These are phyloP conservation scores for Gymnopilus dilepis DNA, from an alignment of 768 basidiomycete genomes.

Conservation along the genomic window DNA sequence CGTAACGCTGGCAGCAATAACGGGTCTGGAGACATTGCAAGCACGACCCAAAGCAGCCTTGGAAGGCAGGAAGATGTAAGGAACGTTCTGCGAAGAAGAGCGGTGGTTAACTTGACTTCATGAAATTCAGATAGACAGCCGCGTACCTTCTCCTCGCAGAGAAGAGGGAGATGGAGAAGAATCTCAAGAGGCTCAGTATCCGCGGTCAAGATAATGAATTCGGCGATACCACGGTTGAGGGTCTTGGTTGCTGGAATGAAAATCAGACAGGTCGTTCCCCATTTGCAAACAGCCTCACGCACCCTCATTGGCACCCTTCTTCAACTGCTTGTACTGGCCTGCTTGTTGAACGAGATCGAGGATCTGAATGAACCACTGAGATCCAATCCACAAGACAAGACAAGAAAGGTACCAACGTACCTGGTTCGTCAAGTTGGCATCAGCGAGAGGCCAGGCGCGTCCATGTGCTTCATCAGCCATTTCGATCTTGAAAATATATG, in stretches of 20 bases:
- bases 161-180: slow-evolving; percentile 91
- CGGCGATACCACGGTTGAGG: slow-evolving; percentile 95
- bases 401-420: slow-evolving; percentile 47
- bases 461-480: slow-evolving; percentile 64
- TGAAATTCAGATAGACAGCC: background rate
- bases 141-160: slow-evolving; percentile 96
- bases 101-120: slow-evolving; percentile 8
- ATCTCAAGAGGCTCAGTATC: slow-evolving; percentile 99
- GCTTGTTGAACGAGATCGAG: slow-evolving; percentile 96
- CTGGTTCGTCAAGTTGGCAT: slow-evolving; percentile 87
- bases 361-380: slow-evolving; percentile 57
- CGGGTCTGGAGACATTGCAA: slow-evolving; percentile 93
- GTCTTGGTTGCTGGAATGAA: slow-evolving; percentile 85
- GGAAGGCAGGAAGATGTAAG: slow-evolving; percentile 93
- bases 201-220: slow-evolving; percentile 95
- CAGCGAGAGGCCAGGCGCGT: slow-evolving; percentile 91
- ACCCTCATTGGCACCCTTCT: slow-evolving; percentile 99
- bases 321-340: slow-evolving; percentile 95
- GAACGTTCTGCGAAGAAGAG: slow-evolving; percentile 73
- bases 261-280: slow-evolving; percentile 11
- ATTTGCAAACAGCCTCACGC: slow-evolving; percentile 22
- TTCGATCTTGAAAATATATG: slow-evolving; percentile 18
- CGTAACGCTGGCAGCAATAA: slow-evolving; percentile 96
- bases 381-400: slow-evolving; percentile 4
- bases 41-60: slow-evolving; percentile 97